Percentiles rank a stretch among this genome's conserved stretches.
phyloP scores from a whole-genome alignment of 371 early-diverging fungal species.

The Apophysomyces sp. region DNA sequence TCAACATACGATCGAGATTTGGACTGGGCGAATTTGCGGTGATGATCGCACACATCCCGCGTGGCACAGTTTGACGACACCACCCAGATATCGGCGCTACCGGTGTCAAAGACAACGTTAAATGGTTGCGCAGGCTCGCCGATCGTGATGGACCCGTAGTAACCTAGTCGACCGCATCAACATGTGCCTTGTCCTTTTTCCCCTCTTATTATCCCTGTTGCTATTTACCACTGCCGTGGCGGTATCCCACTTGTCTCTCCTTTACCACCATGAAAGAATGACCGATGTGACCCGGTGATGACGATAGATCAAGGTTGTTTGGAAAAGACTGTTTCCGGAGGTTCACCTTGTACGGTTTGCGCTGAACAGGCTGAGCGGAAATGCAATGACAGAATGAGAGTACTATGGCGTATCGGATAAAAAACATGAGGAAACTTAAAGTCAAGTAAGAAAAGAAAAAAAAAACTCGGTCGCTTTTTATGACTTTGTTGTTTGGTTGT shows the following conservation, averaged over 20 bases:
- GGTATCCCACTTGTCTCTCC: slow-evolving; percentile 35
- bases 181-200: background rate
- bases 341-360: background rate
- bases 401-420: background rate
- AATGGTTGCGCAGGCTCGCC: slow-evolving; percentile 72
- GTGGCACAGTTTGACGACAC: slow-evolving; percentile 86
- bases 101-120: slow-evolving; percentile 76
- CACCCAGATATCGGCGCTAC: slow-evolving; percentile 83
- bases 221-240: slow-evolving; percentile 41
- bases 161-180: slow-evolving; percentile 29
- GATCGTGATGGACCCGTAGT: slow-evolving; percentile 60
- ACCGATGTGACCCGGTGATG: background rate
- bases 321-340: background rate
- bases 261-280: slow-evolving; percentile 13
- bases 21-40: slow-evolving; percentile 15
- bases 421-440: background rate
- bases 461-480: background rate
- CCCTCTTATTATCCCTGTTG: background rate
- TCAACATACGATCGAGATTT: slow-evolving; percentile 10
- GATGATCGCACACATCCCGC: slow-evolving; percentile 51
- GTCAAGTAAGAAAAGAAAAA: background rate
- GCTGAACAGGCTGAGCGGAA: background rate
- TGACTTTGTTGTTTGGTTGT: background rate
- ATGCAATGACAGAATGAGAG: background rate
- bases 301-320: background rate